Evolutionary conservation across 768 basidiomycete species (phyloP).

Genomic region (Lanmaoa rubissima): DNA sequence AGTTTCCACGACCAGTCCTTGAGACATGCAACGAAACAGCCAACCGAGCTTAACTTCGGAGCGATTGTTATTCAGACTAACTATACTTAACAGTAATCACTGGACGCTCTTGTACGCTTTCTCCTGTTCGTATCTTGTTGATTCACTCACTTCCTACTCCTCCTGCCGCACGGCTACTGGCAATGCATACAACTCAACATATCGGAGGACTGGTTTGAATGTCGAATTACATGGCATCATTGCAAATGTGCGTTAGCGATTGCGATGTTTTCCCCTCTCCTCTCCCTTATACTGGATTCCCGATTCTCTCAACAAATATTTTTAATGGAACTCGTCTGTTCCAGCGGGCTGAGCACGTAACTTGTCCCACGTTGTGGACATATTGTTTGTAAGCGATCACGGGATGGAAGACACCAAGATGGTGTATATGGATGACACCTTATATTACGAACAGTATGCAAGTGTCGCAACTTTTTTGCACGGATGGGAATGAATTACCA

Average conservation of each 20-base stretch:
- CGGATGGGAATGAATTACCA: too few species aligned
- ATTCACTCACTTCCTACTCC: background rate
- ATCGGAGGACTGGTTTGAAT: constrained; percentile 75
- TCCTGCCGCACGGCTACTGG: too few species aligned
- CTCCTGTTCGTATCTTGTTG: constrained; percentile 17
- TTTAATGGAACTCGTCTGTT: background rate
- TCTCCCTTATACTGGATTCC: background rate
- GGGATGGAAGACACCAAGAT: constrained; percentile 84
- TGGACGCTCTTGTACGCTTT: constrained; percentile 72
- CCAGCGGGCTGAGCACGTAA: constrained; percentile 43
- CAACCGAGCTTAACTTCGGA: background rate
- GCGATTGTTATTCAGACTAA: background rate
- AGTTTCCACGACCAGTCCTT: background rate
- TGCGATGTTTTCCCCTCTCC: background rate
- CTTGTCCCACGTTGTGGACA: constrained; percentile 74
- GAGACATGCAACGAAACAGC: background rate
- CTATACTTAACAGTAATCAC: constrained; percentile 58
- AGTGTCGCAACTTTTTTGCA: too few species aligned
- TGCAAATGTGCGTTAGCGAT: constrained; percentile 59
- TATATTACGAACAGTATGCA: constrained; percentile 13
- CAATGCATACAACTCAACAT: background rate
- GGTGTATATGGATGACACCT: constrained; percentile 66
- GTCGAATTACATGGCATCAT: constrained; percentile 88
- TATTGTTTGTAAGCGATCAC: constrained; percentile 84
- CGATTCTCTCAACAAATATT: background rate